Conservation (phyloP, 1,284 basidiomycete species). For the Tilletia walkeri region DNA sequence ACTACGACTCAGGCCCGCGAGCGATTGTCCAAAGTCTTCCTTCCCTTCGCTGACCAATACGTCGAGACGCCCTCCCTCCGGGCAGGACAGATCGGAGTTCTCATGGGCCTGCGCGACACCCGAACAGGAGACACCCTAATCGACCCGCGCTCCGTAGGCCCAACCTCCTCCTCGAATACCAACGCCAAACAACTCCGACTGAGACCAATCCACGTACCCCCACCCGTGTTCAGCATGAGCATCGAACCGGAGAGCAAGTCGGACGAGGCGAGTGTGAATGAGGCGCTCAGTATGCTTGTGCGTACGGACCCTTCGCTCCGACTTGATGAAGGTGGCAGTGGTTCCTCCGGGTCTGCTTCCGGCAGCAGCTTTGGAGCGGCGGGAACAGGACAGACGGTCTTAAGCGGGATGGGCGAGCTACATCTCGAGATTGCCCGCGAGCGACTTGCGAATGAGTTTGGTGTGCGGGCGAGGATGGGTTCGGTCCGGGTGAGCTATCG, state of each 20-base stretch:
- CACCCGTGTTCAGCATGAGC: slow-evolving; percentile 65
- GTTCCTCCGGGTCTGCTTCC: slow-evolving; percentile 22
- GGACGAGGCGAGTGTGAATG: slow-evolving; percentile 72
- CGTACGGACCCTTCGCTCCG: slow-evolving; percentile 83
- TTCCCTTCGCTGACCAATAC: slow-evolving; percentile 75
- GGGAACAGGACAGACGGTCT: slow-evolving; percentile 72
- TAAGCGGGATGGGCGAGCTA: slow-evolving; percentile 78
- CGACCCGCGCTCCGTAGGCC: slow-evolving; percentile 23
- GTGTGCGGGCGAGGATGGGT: slow-evolving; percentile 74
- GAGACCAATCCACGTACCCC: slow-evolving; percentile 74
- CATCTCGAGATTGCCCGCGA: slow-evolving; percentile 84
- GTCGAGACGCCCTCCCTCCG: slow-evolving; percentile 76
- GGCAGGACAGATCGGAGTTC: slow-evolving; percentile 79
- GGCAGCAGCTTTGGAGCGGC: slow-evolving; percentile 19
- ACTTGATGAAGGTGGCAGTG: slow-evolving; percentile 59
- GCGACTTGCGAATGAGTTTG: slow-evolving; percentile 75
- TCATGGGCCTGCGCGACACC: slow-evolving; percentile 77
- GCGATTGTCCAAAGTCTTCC: slow-evolving; percentile 71
- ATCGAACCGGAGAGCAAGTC: slow-evolving; percentile 50
- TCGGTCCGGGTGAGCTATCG: slow-evolving; percentile 74
- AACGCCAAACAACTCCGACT: slow-evolving; percentile 57
- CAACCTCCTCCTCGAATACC: slow-evolving; percentile 33
- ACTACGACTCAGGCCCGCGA: slow-evolving; percentile 70
- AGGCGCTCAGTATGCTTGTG: slow-evolving; percentile 71
- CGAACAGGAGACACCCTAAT: slow-evolving; percentile 80